Percentiles rank a stretch among this genome's conserved stretches.
These are phyloP conservation scores for Penicillium digitatum DNA, from an alignment of 2,329 filamentous ascomycete species.

Conservation along the genomic window DNA sequence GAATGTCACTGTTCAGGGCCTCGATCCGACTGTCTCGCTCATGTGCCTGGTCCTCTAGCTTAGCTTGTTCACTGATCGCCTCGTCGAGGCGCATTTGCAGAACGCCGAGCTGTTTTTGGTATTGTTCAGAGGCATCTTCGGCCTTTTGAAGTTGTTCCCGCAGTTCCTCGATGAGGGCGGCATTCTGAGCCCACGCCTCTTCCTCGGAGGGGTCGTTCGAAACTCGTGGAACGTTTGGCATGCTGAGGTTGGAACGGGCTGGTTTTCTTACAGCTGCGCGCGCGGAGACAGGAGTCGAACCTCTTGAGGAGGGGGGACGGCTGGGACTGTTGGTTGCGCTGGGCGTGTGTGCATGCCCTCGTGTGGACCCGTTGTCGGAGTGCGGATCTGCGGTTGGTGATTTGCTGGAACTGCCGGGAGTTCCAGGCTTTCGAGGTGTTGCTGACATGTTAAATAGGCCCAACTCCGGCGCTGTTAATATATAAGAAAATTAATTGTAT, in stretches of 20 bases:
- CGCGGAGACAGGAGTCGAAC: slow-evolving; percentile 59
- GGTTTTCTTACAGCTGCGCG: slow-evolving; percentile 65
- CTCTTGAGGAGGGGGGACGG: slow-evolving; percentile 63
- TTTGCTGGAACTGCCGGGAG: slow-evolving; percentile 32
- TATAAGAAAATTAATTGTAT: slow-evolving; percentile 14
- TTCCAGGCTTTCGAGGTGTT: slow-evolving; percentile 43
- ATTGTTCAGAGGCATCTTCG: slow-evolving; percentile 71
- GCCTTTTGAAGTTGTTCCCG: slow-evolving; percentile 77
- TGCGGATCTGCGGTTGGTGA: slow-evolving; percentile 30
- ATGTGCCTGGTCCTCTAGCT: slow-evolving; percentile 81
- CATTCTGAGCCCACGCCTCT: slow-evolving; percentile 72
- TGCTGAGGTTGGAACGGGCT: slow-evolving; percentile 42
- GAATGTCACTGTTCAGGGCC: slow-evolving; percentile 74
- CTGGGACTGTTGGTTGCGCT: slow-evolving; percentile 49
- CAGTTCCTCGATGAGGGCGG: slow-evolving; percentile 76
- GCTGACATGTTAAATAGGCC: slow-evolving; percentile 40
- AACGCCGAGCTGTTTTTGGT: slow-evolving; percentile 78
- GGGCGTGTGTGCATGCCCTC: slow-evolving; percentile 47
- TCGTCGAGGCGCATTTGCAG: slow-evolving; percentile 85
- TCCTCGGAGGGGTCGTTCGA: slow-evolving; percentile 56
- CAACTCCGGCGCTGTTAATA: slow-evolving; percentile 11
- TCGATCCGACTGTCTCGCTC: slow-evolving; percentile 83
- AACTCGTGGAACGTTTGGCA: slow-evolving; percentile 44
- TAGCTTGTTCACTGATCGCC: slow-evolving; percentile 72
- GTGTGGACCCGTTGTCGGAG: slow-evolving; percentile 35